Base-by-base conservation (phyloP, 2,329 filamentous ascomycete species). In the Ceratocystis diversiconidia region DNA sequence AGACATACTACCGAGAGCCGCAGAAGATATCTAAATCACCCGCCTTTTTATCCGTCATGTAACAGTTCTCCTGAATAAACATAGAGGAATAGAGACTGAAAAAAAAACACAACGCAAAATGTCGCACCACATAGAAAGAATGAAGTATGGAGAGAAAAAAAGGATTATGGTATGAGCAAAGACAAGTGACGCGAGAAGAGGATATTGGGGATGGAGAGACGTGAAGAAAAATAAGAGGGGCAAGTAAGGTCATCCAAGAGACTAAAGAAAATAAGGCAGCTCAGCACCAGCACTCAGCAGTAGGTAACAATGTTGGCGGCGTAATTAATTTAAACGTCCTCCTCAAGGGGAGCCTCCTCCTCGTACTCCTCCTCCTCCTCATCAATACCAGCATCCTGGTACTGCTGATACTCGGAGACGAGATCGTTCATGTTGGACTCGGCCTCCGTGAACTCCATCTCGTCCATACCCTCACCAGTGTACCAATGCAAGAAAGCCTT, bases 401-500 rank as follows among this genome's bases (percentile, higher is more conserved):
- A 99, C 80, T 99, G 94, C 86, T 97, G 94, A 84, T 99, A 99
- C 80, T 99, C 94, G 69, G 91, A 95, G 74, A 99, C 92, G 76
- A 99, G 83, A 79, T 99, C 94, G 84, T 99, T 97, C 94, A 99
- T 97, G 85, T 99, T 99, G 81, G 90, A 95, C 87, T 99, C 94
- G 73, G 94, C 94, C 85, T 99, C 94, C 76, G 94, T 99, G 84
- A 99, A 99, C 83, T 99, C 94, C 94, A 99, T 97, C 88, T 99
- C 94, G 81, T 99, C 94, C 94, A 99, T 99, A 82, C 94, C 94
- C 85, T 99, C 94, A 76, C 92, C 92, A 86, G 94, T 99, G 83
- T 99, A 99, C 94, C 94, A 99, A 84, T 97, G 94, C 86, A 99
- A 90, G 91, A 99, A 99, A 87, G 94, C 94, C 89, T 97, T 99